phyloP scores from a whole-genome alignment of 805 yeast species.

The Hanseniaspora nectarophila region DNA sequence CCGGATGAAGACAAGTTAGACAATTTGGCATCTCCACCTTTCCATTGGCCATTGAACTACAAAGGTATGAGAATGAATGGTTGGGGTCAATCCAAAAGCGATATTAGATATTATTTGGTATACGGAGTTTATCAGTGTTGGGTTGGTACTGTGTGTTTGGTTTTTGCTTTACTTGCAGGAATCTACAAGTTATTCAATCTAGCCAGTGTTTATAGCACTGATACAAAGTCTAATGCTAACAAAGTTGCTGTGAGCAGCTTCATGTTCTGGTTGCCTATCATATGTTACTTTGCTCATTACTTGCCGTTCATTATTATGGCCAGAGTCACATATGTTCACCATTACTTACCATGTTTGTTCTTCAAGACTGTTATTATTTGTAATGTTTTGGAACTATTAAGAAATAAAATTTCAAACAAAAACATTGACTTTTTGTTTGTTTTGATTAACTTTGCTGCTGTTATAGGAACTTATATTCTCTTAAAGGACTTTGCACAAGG shows the following conservation, averaged over 20 bases:
- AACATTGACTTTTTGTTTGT: background rate
- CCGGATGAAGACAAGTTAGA: conserved; percentile 70
- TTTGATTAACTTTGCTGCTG: conserved; percentile 31
- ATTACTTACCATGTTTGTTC: conserved; percentile 87
- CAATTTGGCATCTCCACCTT: conserved; percentile 56
- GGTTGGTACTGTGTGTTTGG: conserved; percentile 52
- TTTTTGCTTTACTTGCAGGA: conserved; percentile 38
- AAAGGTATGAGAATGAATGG: conserved; percentile 66
- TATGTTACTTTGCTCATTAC: conserved; percentile 53
- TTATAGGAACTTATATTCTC: conserved; percentile 40
- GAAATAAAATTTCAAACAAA: background rate
- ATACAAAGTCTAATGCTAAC: no score
- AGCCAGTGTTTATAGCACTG: conserved; percentile 44
- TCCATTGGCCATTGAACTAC: conserved; percentile 83
- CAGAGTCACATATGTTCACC: conserved; percentile 93
- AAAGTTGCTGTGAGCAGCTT: conserved; percentile 20
- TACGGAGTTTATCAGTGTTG: conserved; percentile 74
- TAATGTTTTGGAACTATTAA: conserved; percentile 22
- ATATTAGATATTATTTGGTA: conserved; percentile 51
- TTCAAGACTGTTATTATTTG: conserved; percentile 70
- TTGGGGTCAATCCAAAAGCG: conserved; percentile 42
- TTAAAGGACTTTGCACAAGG: conserved; percentile 70
- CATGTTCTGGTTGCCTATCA: conserved; percentile 62
- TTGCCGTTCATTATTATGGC: conserved; percentile 87
- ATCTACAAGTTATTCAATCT: conserved; percentile 30